Base-by-base conservation (phyloP, 371 early-diverging fungal genomes). In the Coemansia sp. region DNA sequence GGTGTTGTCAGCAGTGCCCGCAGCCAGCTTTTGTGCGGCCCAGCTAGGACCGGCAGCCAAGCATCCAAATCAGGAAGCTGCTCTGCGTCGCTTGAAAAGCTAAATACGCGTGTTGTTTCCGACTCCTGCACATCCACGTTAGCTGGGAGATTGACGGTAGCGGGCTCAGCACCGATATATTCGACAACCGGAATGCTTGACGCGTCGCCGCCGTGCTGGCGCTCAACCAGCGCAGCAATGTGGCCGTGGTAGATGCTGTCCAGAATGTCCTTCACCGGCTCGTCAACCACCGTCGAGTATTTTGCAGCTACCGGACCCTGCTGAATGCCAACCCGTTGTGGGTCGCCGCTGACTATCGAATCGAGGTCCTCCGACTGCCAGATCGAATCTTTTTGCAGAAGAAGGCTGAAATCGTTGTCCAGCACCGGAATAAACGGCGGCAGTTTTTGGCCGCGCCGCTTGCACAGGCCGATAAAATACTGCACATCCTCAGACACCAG, bases 261-360 rank as follows among this genome's bases (percentile, higher is more conserved):
- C 44, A 96, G 81, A 60, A 96, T 93, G 33, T 92, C 92, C 65
- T 87, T 89, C 48, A 94, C 92, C 8, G 97, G 96, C 78, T 93
- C 91, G 67, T 97, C 87, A 12, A 84, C 87, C 47, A 84, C 83
- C 52, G 82, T 89, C 34, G 91, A 83, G 67, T 93, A 89, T 42
- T 83, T 84, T 50, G 84, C 95, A 53, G 96, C 94, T 32, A 94
- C 87, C 38, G 96, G 95, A 40, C 97, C 97, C 63, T 96, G 96
- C 58, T 95, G 84, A 62, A 96, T n/a, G n/a, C n/a, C n/a, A n/a
- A n/a, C n/a, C n/a, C n/a, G n/a, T n/a, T n/a, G n/a, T n/a, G n/a
- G n/a, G n/a, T n/a, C n/a, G n/a, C n/a, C n/a, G n/a, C n/a, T n/a
- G n/a, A n/a, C n/a, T n/a, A n/a, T n/a, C n/a, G n/a, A n/a, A n/a